phyloP scores from a whole-genome alignment of 345 rosid genomes.

The Ceriops tagal region DNA sequence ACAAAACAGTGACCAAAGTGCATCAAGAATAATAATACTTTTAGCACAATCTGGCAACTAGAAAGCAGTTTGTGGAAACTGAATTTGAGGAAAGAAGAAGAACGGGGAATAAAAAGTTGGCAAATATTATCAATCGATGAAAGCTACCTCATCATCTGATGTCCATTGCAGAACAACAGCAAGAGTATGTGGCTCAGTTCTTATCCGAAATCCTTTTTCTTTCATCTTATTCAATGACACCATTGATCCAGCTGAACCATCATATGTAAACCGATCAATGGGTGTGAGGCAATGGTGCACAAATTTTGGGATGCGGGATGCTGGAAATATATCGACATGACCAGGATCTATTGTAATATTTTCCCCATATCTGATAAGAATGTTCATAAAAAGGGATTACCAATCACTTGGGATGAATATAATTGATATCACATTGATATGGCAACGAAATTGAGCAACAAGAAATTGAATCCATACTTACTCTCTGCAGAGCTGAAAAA shows the following conservation, averaged over 20 bases:
- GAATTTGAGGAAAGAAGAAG: neutral
- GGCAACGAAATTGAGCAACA: neutral
- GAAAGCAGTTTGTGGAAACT: too few species aligned
- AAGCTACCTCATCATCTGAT: constrained; percentile 73
- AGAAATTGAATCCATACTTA: constrained; percentile 37
- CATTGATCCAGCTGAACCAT: constrained; percentile 31
- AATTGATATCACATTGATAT: neutral
- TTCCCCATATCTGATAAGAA: constrained; percentile 60
- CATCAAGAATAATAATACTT: neutral
- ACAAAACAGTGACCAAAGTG: neutral
- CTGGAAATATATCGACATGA: constrained; percentile 78
- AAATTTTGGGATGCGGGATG: constrained; percentile 62
- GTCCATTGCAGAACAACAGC: constrained; percentile 67
- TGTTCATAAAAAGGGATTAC: constrained; percentile 13
- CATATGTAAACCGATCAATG: constrained; percentile 36
- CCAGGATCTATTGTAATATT: constrained; percentile 76
- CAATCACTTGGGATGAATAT: constrained; percentile 4
- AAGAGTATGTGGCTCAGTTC: constrained; percentile 59
- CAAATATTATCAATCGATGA: constrained; percentile 7
- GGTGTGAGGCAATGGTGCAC: constrained; percentile 63
- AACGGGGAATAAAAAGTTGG: constrained; percentile 10
- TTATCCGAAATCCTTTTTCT: constrained; percentile 62
- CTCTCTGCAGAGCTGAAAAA: constrained; percentile 67
- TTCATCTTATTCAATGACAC: constrained; percentile 34
- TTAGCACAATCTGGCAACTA: too few species aligned